Evolutionary conservation across 139 green algal species (phyloP), one percentile per base, ranked within the genome.

Genomic region (Micractinium conductrix): DNA sequence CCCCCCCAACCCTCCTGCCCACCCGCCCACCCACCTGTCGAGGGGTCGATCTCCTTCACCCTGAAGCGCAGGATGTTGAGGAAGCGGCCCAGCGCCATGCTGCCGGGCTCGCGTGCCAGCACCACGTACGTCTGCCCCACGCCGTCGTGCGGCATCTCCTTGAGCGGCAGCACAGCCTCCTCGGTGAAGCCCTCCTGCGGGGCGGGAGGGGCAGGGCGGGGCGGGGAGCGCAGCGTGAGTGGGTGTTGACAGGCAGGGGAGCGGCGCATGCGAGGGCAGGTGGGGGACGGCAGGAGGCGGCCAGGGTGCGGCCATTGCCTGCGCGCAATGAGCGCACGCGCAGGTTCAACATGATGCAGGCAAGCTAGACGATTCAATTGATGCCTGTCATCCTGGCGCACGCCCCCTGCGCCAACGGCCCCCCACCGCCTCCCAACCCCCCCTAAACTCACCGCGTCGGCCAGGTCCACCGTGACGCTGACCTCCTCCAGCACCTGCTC

Each of bases 21-120:
- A 33, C 8, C 12, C n/a, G n/a, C 45, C 30, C 45, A 12, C 55
- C 38, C 88, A 85, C 97, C 97, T 55, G 92, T 97, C 19, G 87
- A 86, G 1, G 97, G 97, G 84, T 99, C 97, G 33, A 99, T 96
- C 92, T 99, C 97, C 90, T 99, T 99, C 71, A 99, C 92, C 42
- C 86, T 96, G 90, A 99, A 99, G 80, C 94, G 95, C 28, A 99
- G 91, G 60, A 93, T 94, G 86, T 91, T 92, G 50, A 84, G 85
- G 21, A 93, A 67, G 50, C 65, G 45, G 83, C 93, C 95, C 37
- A 94, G 44, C 0, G 90, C 81, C 44, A 95, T 45, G 53, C 80
- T 79, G 40, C 92, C 93, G 0, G 90, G 87, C 4, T 89, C 84
- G 14, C 93, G 89, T 12, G 79, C 44, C 67, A 99, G 87, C 45